A percentile compares a stretch with the other conserved stretches of the same genome.
These are phyloP conservation scores for Schoenoplectus triqueter DNA, from an alignment of 202 grass and related monocot species.

Conservation along the genomic window DNA sequence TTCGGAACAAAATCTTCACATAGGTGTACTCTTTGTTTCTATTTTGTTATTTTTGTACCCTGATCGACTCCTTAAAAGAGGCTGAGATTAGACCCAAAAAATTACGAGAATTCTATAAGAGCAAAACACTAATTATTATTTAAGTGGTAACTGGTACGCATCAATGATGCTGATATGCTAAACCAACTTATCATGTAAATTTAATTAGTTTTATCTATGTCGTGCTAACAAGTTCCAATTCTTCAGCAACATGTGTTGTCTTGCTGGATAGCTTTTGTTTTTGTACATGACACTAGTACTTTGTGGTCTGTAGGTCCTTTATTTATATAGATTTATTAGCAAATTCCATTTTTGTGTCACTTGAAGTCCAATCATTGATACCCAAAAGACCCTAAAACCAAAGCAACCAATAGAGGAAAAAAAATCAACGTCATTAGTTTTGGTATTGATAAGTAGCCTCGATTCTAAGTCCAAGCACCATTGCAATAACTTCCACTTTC, in stretches of 20 bases:
- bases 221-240: background rate
- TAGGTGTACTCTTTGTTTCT: background rate
- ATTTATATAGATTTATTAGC: background rate
- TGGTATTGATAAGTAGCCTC: background rate
- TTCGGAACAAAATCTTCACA: background rate
- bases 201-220: background rate
- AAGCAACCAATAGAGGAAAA: background rate
- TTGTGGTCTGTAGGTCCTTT: background rate
- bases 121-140: constrained; percentile 1
- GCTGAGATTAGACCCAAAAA: background rate
- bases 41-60: background rate
- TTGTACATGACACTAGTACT: background rate
- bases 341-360: constrained; percentile 5
- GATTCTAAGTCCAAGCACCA: background rate
- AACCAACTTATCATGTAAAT: constrained; percentile 20
- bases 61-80: background rate
- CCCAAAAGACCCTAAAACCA: constrained; percentile 5
- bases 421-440: constrained; percentile 7
- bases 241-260: background rate
- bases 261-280: background rate
- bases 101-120: background rate
- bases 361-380: background rate
- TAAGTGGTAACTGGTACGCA: constrained; percentile 1
- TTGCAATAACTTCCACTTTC: background rate
- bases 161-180: constrained; percentile 6